Evolutionary conservation across 2,329 filamentous ascomycete genomes (phyloP).

Genomic region (Xylariaceae sp.): DNA sequence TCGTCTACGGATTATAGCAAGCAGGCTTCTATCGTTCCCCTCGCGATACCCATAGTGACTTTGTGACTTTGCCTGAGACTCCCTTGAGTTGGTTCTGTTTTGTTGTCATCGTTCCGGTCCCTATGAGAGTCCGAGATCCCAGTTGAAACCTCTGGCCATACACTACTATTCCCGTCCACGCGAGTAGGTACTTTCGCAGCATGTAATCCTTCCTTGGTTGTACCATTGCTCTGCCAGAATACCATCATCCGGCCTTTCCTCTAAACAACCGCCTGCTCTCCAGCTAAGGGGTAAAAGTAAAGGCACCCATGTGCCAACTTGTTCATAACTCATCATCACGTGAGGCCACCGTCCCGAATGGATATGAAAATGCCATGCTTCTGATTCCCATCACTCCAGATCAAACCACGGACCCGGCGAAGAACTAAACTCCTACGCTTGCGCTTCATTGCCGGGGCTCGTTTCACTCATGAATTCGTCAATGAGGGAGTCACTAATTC

Average conservation of each 20-base stretch:
- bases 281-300: neutral
- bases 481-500: slow-evolving; percentile 24
- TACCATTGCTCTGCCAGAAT: neutral
- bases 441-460: slow-evolving; percentile 10
- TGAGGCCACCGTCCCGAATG: neutral
- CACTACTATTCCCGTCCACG: neutral
- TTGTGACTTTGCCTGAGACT: too few relatives aligned
- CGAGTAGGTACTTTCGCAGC: neutral
- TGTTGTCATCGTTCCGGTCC: neutral
- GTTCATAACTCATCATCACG: neutral
- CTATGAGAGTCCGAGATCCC: neutral
- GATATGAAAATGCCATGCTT: neutral
- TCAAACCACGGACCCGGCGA: too few relatives aligned
- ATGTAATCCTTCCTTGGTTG: neutral
- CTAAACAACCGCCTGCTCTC: neutral
- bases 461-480: slow-evolving; percentile 17
- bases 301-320: neutral
- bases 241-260: neutral
- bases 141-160: neutral
- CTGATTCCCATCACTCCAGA: too few relatives aligned
- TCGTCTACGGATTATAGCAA: slow-evolving; percentile 1
- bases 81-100: neutral
- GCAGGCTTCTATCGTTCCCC: neutral
- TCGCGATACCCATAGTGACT: neutral
- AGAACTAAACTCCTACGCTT: too few relatives aligned